Base-by-base conservation (phyloP, 2,329 filamentous ascomycete species). In the Botryotinia narcissicola region DNA sequence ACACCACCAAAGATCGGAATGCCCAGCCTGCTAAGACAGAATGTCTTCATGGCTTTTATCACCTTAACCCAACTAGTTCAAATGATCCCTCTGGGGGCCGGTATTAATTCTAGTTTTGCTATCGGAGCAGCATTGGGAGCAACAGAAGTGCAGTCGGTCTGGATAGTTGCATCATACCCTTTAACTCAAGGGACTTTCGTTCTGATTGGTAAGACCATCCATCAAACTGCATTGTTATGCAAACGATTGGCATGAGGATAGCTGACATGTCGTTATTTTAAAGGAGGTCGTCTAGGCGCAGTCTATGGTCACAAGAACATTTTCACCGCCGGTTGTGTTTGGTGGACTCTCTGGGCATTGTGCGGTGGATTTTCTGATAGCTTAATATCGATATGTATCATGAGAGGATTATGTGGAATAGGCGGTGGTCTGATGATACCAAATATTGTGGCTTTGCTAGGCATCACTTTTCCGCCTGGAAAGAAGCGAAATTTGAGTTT, bases 371-470 rank as follows among this genome's bases (percentile, higher is more conserved):
- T 87, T 71, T 84, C 81, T 60, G 81, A 79, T 2, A 82, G 80
- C 1, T 83, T 84, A 61, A 80, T 84, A 7, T 78, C 82, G 0
- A 86, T 87, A 73, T 80, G 84, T 42, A 79, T 83, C 2, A 79
- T 84, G 67, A 82, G 86, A 2, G 86, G 84, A 3, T 76, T 89
- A 4, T 83, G 83, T 0, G 86, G 87, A 1, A 81, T 86, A 10
- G 86, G 86, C 0, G 86, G 84, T 5, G 86, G 83, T 0, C 79
- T 86, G 12, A 80, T 87, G 40, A 83, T 86, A 81, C 86, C 86
- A 0, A 88, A 87, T 74, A 83, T 84, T 0, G 83, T 88, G 0
- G 85, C 86, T 1, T 82, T 86, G 72, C 81, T 88, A 44, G 82
- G 81, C 0, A 84, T 82, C 44, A 86, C 83, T 48, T 82, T 86